Evolutionary conservation across 1,284 basidiomycete species (phyloP).

Genomic region (Irpex sp.): DNA sequence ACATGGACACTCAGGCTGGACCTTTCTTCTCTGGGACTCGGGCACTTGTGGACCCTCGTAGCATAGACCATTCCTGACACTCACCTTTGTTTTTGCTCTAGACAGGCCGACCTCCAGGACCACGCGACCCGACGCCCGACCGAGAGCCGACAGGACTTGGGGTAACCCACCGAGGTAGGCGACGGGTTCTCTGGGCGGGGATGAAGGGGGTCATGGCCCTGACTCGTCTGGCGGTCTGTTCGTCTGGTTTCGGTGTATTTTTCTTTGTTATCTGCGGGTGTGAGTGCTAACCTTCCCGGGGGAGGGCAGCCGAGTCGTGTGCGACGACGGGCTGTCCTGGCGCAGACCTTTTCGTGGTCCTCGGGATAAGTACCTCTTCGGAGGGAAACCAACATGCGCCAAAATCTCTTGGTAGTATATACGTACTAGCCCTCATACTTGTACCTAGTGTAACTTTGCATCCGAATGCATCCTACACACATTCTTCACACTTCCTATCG

Average conservation of each 20-base stretch:
- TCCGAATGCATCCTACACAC: background rate
- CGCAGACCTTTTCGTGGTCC: slow-evolving; percentile 11
- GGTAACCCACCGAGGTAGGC: background rate
- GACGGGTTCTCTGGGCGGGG: background rate
- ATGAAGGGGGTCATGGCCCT: slow-evolving; percentile 1
- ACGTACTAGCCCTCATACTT: background rate
- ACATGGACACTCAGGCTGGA: background rate
- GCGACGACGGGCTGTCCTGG: background rate
- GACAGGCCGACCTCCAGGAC: background rate
- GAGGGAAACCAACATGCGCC: slow-evolving; percentile 8
- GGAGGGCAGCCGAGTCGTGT: slow-evolving; percentile 3
- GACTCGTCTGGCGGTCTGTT: background rate
- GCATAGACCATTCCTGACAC: background rate
- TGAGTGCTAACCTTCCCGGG: background rate
- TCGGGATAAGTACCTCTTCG: slow-evolving; percentile 8
- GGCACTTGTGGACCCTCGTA: background rate
- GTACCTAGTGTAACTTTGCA: background rate
- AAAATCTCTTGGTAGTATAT: background rate
- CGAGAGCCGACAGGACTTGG: background rate
- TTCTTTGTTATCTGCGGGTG: background rate
- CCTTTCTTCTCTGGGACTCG: background rate
- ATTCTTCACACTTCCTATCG: background rate
- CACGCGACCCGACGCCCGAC: background rate
- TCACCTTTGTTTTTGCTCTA: background rate
- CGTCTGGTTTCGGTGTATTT: background rate